phyloP scores from a whole-genome alignment of 2,329 filamentous ascomycete genomes.

The Phialemoniopsis sp. region DNA sequence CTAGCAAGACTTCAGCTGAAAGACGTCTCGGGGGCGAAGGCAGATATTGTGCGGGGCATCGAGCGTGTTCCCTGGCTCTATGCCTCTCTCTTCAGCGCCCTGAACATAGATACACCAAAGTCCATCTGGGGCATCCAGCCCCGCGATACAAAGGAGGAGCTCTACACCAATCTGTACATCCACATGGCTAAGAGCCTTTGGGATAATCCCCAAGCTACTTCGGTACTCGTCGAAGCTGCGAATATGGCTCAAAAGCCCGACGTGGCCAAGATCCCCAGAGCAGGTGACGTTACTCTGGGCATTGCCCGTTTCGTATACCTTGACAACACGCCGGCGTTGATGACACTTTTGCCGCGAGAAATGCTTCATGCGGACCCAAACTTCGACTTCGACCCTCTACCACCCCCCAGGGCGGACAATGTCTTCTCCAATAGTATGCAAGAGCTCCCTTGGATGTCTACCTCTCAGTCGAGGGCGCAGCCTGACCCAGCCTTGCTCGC shows the following conservation, averaged over 20 bases:
- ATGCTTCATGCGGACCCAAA: conserved; percentile 63
- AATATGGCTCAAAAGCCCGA: conserved; percentile 25
- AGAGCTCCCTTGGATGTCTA: conserved; percentile 32
- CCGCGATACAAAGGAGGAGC: conserved; percentile 57
- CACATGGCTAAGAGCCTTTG: conserved; percentile 76
- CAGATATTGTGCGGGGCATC: conserved; percentile 64
- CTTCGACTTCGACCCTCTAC: conserved; percentile 77
- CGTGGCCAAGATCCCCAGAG: conserved; percentile 23
- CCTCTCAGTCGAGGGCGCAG: no score
- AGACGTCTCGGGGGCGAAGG: conserved; percentile 60
- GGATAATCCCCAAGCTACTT: conserved; percentile 70
- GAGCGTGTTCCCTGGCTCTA: conserved; percentile 80
- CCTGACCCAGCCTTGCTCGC: no score
- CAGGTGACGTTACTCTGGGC: conserved; percentile 35
- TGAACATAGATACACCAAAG: conserved; percentile 74
- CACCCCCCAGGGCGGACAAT: conserved; percentile 57
- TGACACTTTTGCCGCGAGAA: conserved; percentile 62
- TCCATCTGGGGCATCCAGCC: conserved; percentile 78
- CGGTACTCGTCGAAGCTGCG: conserved; percentile 60
- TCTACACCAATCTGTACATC: conserved; percentile 74
- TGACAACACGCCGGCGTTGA: conserved; percentile 68
- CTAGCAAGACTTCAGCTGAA: conserved; percentile 72
- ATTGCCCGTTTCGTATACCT: conserved; percentile 76
- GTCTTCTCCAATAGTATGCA: conserved; percentile 41
- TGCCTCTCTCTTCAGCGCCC: conserved; percentile 71